Conservation (phyloP, 1,139 yeast genomes). For the Geotrichum cucujoidarum region DNA sequence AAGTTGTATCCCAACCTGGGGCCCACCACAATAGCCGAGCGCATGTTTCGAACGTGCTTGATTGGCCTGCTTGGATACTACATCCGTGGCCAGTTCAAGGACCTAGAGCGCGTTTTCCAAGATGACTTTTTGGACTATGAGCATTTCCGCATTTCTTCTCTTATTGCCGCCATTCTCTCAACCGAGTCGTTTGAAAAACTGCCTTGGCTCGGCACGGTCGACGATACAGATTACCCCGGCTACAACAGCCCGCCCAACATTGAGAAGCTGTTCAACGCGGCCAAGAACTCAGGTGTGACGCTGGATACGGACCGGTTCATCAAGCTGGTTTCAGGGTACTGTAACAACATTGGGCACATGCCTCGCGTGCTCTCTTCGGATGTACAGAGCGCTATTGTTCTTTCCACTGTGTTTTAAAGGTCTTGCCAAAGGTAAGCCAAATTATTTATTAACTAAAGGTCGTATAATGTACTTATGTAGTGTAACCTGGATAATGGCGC, state of each 20-base stretch:
- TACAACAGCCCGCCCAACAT: conserved; percentile 10
- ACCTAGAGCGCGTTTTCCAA: conserved; percentile 7
- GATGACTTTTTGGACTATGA: conserved; percentile 3
- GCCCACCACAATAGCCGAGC: conserved; percentile 8
- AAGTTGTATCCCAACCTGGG: not conserved
- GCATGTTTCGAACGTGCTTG: conserved; percentile 11
- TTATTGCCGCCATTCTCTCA: not conserved
- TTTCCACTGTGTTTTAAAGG: conserved; percentile 9
- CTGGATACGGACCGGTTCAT: conserved; percentile 15
- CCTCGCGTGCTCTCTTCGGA: conserved; percentile 8
- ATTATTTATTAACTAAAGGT: too few species aligned
- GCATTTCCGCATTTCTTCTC: not conserved
- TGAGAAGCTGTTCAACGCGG: conserved; percentile 6
- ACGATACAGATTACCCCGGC: conserved; percentile 11
- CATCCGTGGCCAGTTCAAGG: conserved; percentile 1
- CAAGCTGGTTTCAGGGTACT: not conserved
- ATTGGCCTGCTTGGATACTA: not conserved
- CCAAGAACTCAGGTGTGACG: conserved; percentile 3
- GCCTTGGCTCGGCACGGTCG: conserved; percentile 4
- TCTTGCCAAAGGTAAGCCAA: too few species aligned
- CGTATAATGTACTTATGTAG: too few species aligned
- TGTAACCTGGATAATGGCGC: too few species aligned
- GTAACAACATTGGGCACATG: conserved; percentile 2
- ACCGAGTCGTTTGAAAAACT: not conserved
- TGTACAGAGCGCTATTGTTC: conserved; percentile 10